phyloP scores from a whole-genome alignment of 192 early-diverging fungal genomes.

The Podila horticola region DNA sequence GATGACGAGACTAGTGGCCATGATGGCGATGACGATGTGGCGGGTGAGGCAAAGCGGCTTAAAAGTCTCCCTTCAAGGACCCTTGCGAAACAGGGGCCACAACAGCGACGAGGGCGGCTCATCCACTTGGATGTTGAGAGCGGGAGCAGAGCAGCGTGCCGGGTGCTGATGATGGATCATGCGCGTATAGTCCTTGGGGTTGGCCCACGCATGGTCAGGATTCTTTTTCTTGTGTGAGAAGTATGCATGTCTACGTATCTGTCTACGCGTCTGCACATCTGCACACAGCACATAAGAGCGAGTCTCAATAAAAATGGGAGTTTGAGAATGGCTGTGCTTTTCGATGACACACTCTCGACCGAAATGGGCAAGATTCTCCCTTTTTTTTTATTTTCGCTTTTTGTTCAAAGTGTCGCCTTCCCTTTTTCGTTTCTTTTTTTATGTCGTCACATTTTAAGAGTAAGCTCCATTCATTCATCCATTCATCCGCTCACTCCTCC shows the following conservation, averaged over 20 bases:
- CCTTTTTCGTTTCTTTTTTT: neutral
- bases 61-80: neutral
- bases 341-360: too few relatives aligned
- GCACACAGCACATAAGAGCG: too few relatives aligned
- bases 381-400: conserved; percentile 27
- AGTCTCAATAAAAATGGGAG: too few relatives aligned
- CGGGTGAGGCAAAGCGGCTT: neutral
- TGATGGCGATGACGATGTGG: neutral
- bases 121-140: conserved; percentile 23
- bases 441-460: neutral
- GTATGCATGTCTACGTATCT: neutral
- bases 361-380: conserved; percentile 18
- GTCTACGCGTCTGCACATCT: neutral
- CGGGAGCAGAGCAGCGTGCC: conserved; percentile 21
- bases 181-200: conserved; percentile 39
- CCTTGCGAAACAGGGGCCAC: neutral
- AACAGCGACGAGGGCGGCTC: neutral
- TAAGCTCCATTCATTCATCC: neutral
- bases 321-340: too few relatives aligned
- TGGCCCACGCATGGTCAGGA: conserved; percentile 23
- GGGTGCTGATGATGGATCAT: conserved; percentile 36
- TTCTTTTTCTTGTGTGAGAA: conserved; percentile 27
- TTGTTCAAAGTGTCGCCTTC: neutral
- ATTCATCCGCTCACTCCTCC: neutral
- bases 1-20: neutral